These are phyloP conservation scores for Maudiozyma pseudohumilis DNA, from an alignment of 805 yeast genomes.

Conservation along the genomic window DNA sequence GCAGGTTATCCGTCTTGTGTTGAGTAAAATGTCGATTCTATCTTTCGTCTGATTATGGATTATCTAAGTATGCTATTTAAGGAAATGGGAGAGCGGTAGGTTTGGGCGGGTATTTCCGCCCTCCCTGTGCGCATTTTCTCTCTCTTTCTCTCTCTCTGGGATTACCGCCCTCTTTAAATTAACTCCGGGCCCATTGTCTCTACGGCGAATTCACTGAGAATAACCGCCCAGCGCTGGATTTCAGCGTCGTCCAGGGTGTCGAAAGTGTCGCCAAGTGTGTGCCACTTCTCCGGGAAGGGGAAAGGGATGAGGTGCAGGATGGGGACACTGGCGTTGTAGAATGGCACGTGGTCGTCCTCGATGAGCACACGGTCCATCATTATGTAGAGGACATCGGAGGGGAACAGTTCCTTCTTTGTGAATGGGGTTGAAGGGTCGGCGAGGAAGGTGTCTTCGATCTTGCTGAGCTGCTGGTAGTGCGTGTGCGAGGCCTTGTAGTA, in stretches of 20 bases:
- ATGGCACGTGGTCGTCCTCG: conserved; percentile 50
- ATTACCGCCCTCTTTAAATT: no score
- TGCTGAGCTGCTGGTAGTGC: conserved; percentile 30
- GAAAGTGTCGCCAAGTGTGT: conserved; percentile 39
- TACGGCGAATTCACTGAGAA: conserved; percentile 33
- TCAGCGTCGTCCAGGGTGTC: conserved; percentile 32
- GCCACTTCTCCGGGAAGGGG: conserved; percentile 46
- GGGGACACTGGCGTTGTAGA: conserved; percentile 36
- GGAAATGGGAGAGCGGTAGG: no score
- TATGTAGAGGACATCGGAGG: conserved; percentile 8
- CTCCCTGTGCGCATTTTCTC: no score
- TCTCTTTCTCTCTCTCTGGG: no score
- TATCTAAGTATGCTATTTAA: no score
- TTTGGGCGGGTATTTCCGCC: no score
- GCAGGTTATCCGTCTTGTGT: no score
- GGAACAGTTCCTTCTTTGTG: conserved; percentile 7
- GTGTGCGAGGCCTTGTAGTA: conserved; percentile 35
- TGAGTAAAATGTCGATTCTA: no score
- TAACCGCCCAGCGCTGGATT: conserved; percentile 37
- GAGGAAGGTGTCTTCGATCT: conserved; percentile 25
- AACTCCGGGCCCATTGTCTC: no score
- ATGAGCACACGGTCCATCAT: conserved; percentile 8
- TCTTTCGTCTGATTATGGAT: no score
- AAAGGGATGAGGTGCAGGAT: conserved; percentile 45
- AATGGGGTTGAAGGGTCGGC: not conserved